Percentiles rank a stretch among this genome's conserved stretches.
These are phyloP conservation scores for Cryomyces minteri DNA, from an alignment of 495 filamentous ascomycete genomes.

Conservation along the genomic window DNA sequence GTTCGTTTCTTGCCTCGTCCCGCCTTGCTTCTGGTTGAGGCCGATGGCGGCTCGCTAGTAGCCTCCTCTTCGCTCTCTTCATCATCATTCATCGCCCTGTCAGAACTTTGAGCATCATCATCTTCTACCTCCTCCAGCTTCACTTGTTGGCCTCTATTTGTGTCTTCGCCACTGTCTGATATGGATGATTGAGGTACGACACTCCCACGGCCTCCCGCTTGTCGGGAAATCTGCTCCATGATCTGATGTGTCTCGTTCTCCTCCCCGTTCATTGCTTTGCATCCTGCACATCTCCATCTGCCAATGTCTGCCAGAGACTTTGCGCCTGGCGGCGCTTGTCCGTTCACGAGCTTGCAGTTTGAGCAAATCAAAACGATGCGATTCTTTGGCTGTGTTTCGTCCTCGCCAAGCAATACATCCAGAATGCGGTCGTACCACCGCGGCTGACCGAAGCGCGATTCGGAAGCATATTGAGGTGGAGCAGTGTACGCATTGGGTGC, in stretches of 20 bases:
- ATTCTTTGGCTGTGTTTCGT: slow-evolving; percentile 84
- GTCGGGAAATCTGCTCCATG: slow-evolving; percentile 5
- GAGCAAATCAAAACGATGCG: slow-evolving; percentile 74
- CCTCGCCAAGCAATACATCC: slow-evolving; percentile 84
- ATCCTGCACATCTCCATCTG: slow-evolving; percentile 74
- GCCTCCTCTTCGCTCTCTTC: too few species aligned
- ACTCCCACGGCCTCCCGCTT: not conserved
- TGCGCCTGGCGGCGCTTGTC: slow-evolving; percentile 81
- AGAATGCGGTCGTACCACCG: slow-evolving; percentile 91
- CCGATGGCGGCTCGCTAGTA: too few species aligned
- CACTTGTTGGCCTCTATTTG: too few species aligned
- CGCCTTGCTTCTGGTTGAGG: too few species aligned
- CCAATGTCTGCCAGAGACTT: slow-evolving; percentile 64
- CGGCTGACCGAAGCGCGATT: slow-evolving; percentile 31
- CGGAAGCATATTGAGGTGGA: slow-evolving; percentile 23
- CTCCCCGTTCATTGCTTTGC: slow-evolving; percentile 68
- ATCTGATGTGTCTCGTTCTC: slow-evolving; percentile 52
- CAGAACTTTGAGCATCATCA: too few species aligned
- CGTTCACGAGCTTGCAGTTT: slow-evolving; percentile 78
- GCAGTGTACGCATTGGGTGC: slow-evolving; percentile 39
- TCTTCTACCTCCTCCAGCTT: too few species aligned
- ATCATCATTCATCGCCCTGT: too few species aligned
- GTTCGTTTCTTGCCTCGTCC: too few species aligned
- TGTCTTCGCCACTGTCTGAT: too few species aligned
- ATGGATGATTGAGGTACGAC: too few species aligned